Evolutionary conservation across 441 rosid species (phyloP).

Genomic region (Corymbia citriodora): DNA sequence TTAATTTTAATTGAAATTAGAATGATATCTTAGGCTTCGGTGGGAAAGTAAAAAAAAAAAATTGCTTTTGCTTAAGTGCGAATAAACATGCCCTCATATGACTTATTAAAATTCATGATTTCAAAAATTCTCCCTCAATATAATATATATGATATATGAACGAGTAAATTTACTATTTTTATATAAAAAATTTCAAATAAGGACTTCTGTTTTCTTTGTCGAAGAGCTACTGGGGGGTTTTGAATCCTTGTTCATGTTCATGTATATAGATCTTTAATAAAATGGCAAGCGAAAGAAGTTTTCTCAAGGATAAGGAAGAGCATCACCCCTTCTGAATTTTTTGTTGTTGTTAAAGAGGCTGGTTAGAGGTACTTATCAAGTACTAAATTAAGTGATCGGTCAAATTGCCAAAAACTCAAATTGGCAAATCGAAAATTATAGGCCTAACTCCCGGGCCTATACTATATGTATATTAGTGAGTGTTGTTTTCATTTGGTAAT

Average conservation of each 20-base stretch:
- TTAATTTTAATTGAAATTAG: background rate
- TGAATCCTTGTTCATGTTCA: too few species aligned
- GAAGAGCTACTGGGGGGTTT: background rate
- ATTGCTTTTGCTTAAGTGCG: background rate
- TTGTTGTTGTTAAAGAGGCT: background rate
- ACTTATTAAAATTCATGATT: background rate
- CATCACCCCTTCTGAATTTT: background rate
- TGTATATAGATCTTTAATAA: background rate
- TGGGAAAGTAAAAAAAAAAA: background rate
- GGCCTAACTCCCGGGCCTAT: background rate
- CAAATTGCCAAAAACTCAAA: background rate
- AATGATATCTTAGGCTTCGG: background rate
- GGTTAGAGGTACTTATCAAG: background rate
- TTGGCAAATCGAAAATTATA: background rate
- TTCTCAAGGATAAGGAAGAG: background rate
- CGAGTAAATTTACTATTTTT: background rate
- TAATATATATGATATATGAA: background rate
- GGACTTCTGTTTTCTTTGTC: background rate
- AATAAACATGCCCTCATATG: background rate
- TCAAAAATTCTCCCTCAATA: background rate
- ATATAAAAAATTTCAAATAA: too few species aligned
- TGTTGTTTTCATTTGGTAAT: fast-evolving
- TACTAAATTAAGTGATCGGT: fast-evolving
- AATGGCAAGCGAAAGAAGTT: background rate
- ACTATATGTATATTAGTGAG: background rate